Conservation (phyloP, 108 stramenopile species). For the Skeletonema potamos region DNA sequence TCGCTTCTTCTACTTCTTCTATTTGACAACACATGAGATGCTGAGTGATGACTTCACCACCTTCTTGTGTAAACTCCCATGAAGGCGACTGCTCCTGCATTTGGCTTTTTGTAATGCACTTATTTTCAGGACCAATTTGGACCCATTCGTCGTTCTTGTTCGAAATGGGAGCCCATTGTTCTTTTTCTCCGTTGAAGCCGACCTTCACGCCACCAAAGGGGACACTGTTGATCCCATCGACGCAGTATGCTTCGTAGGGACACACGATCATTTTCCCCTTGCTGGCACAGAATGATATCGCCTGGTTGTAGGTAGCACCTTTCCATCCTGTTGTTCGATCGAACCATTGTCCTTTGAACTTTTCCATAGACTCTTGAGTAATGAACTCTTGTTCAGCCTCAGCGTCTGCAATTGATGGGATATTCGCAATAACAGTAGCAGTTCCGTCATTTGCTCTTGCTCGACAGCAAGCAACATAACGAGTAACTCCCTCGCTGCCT, state of each 20-base stretch:
- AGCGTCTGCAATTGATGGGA: not conserved
- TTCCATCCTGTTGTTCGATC: not conserved
- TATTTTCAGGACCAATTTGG: not conserved
- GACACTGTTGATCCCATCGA: not conserved
- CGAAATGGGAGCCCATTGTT: constrained; percentile 1
- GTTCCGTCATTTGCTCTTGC: not conserved
- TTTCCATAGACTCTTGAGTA: not conserved
- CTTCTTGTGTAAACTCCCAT: not conserved
- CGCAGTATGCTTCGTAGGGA: not conserved
- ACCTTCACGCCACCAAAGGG: not conserved
- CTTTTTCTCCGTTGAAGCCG: not conserved
- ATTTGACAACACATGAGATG: not conserved
- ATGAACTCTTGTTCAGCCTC: not conserved
- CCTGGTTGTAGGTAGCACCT: not conserved
- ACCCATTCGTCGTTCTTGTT: not conserved
- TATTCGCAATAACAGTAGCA: not conserved
- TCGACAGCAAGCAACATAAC: not conserved
- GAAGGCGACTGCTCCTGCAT: not conserved
- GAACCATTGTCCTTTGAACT: not conserved
- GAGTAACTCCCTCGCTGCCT: not conserved
- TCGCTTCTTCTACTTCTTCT: not conserved
- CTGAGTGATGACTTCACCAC: not conserved
- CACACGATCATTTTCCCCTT: not conserved
- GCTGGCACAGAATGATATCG: not conserved
- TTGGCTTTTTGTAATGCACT: not conserved